These are phyloP conservation scores for Corynespora cassiicola DNA, from an alignment of 2,329 filamentous ascomycete genomes.

Conservation along the genomic window DNA sequence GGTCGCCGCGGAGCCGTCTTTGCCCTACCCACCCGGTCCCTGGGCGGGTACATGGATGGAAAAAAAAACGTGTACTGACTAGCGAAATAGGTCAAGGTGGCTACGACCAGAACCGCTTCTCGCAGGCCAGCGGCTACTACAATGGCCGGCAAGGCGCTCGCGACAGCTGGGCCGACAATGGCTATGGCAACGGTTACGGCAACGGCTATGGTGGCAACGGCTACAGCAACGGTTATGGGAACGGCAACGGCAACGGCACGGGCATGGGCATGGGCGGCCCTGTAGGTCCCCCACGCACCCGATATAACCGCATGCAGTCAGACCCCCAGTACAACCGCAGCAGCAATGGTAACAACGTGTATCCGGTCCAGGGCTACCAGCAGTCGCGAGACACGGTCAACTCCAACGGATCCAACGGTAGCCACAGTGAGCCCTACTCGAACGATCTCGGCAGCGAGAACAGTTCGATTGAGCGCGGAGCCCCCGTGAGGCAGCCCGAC, in stretches of 20 bases:
- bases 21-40: no score
- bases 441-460: slow-evolving; percentile 95
- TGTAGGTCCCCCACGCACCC: slow-evolving; percentile 42
- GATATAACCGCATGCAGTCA: slow-evolving; percentile 52
- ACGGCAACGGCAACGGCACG: slow-evolving; percentile 20
- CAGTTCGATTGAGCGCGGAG: slow-evolving; percentile 82
- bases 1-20: no score
- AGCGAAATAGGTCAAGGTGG: slow-evolving; percentile 26
- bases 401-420: slow-evolving; percentile 75
- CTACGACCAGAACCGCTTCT: slow-evolving; percentile 41
- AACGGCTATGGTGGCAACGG: slow-evolving; percentile 43
- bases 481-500: slow-evolving; percentile 47
- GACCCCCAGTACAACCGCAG: slow-evolving; percentile 53
- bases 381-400: slow-evolving; percentile 87
- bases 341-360: slow-evolving; percentile 47
- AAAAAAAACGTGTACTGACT: neutral
- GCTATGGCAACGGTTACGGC: slow-evolving; percentile 27
- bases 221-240: slow-evolving; percentile 34
- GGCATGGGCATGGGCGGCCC: slow-evolving; percentile 35
- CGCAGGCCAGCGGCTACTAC: slow-evolving; percentile 47
- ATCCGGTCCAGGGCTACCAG: slow-evolving; percentile 66
- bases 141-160: slow-evolving; percentile 39
- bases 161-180: slow-evolving; percentile 45
- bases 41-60: neutral
- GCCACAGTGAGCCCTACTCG: slow-evolving; percentile 76